A percentile compares a stretch with the other conserved stretches of the same genome.
phyloP scores from a whole-genome alignment of 495 filamentous ascomycete genomes.

The Bombardia bombarda region DNA sequence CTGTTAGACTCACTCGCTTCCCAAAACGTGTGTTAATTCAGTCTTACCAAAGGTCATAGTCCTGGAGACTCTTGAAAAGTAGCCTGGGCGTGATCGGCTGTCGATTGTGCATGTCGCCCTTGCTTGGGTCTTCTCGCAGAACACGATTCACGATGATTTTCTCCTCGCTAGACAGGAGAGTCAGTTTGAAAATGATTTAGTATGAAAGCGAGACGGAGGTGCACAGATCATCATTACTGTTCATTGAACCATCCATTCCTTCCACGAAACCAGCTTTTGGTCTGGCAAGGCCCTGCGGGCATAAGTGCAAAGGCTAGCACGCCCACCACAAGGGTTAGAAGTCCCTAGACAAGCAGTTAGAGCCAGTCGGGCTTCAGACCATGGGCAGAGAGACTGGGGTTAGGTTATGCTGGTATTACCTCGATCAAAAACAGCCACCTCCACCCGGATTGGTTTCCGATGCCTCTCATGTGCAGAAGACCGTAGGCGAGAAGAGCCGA shows the following conservation, averaged over 20 bases:
- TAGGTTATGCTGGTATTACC: too few relatives aligned
- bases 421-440: constrained; percentile 33
- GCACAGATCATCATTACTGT: constrained; percentile 17
- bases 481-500: constrained; percentile 65
- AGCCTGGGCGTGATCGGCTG: constrained; percentile 53
- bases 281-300: constrained; percentile 66
- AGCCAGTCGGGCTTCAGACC: not conserved
- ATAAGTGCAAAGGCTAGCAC: constrained; percentile 59
- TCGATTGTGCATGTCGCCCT: constrained; percentile 53
- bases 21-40: not conserved
- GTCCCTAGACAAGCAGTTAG: constrained; percentile 23
- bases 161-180: constrained; percentile 39
- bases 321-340: constrained; percentile 55
- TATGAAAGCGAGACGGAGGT: not conserved
- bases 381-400: not conserved
- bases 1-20: not conserved
- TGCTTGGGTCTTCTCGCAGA: constrained; percentile 62
- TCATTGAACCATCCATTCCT: constrained; percentile 68
- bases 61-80: constrained; percentile 54
- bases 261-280: constrained; percentile 57
- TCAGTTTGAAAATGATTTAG: not conserved
- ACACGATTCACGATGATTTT: constrained; percentile 67
- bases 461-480: constrained; percentile 56
- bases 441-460: constrained; percentile 59
- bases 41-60: constrained; percentile 62